A percentile compares a stretch with the other conserved stretches of the same genome.
phyloP scores from a whole-genome alignment of 164 flowering plant species.

The Platanus orientalis region DNA sequence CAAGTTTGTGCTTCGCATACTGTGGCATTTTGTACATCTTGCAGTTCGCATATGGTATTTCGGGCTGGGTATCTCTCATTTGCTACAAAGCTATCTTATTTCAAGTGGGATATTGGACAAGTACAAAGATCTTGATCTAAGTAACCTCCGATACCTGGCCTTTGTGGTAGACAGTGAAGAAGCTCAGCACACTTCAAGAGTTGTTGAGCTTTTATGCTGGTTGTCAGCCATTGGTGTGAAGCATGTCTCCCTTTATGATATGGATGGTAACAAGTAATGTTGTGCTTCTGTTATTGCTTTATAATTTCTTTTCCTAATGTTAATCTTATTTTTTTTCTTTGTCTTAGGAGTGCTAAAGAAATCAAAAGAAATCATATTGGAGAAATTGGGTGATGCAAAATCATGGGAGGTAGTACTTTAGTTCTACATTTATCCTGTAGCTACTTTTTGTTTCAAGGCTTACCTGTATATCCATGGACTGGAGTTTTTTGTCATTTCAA shows the following conservation, averaged over 20 bases:
- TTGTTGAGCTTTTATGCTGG: slow-evolving; percentile 66
- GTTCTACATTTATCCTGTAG: no score
- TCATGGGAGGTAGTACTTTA: slow-evolving; percentile 42
- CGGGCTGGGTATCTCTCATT: slow-evolving; percentile 17
- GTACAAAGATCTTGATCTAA: slow-evolving; percentile 38
- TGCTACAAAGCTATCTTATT: slow-evolving; percentile 50
- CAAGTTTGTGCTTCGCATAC: slow-evolving; percentile 27
- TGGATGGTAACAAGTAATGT: slow-evolving; percentile 49
- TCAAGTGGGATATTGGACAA: slow-evolving; percentile 38
- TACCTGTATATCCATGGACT: no score
- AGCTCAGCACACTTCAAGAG: slow-evolving; percentile 43
- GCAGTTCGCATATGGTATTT: slow-evolving; percentile 39
- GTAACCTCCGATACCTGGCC: slow-evolving; percentile 60
- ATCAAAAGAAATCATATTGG: slow-evolving; percentile 50
- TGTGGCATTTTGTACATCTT: slow-evolving; percentile 59
- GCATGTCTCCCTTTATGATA: slow-evolving; percentile 71
- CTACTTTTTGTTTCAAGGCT: no score
- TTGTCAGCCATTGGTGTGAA: slow-evolving; percentile 57
- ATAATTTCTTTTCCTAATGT: no score
- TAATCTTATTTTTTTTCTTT: background rate
- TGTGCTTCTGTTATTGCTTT: background rate
- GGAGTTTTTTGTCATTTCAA: no score
- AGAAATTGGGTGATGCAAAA: slow-evolving; percentile 31
- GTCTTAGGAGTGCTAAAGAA: slow-evolving; percentile 75
- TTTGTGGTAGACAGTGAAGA: slow-evolving; percentile 87